Percentiles rank a stretch among this genome's conserved stretches.
Conservation (phyloP, 2,329 filamentous ascomycete genomes). For the Cladosporium sp. region DNA sequence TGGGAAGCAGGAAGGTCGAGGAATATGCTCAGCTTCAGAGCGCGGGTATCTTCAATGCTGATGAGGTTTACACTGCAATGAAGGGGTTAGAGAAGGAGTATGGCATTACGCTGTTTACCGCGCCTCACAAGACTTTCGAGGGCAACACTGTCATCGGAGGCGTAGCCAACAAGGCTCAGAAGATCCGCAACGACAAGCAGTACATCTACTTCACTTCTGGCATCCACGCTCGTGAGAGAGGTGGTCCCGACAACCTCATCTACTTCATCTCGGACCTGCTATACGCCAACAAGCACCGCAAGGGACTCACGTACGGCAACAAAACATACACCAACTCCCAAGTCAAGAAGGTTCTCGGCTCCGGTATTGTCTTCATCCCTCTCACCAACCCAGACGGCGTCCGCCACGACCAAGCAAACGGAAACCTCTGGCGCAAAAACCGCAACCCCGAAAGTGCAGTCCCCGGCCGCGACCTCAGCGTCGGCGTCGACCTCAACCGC, state of each 20-base stretch:
- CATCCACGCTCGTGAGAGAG: constrained; percentile 56
- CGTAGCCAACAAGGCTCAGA: constrained; percentile 43
- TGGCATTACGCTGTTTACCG: constrained; percentile 38
- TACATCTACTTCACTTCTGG: constrained; percentile 50
- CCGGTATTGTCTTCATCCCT: constrained; percentile 51
- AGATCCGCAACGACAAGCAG: constrained; percentile 35
- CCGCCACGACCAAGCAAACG: constrained; percentile 47
- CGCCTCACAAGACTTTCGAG: constrained; percentile 44
- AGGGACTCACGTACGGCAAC: constrained; percentile 49
- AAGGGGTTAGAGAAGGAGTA: constrained; percentile 40
- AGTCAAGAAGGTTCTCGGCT: constrained; percentile 47
- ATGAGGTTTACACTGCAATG: constrained; percentile 44
- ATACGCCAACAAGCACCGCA: constrained; percentile 46
- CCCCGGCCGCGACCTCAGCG: constrained; percentile 23
- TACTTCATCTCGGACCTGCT: constrained; percentile 57
- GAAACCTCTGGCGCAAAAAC: constrained; percentile 54
- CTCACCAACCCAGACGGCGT: constrained; percentile 54
- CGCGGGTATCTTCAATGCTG: constrained; percentile 42
- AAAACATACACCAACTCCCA: constrained; percentile 49
- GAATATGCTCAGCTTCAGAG: constrained; percentile 34
- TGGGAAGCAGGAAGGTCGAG: constrained; percentile 30
- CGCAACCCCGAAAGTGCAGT: constrained; percentile 41
- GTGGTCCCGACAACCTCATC: constrained; percentile 51
- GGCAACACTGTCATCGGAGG: constrained; percentile 37
- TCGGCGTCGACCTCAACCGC: constrained; percentile 52